Conservation (phyloP, 345 rosid species). For the Arabidopsis suecica region DNA sequence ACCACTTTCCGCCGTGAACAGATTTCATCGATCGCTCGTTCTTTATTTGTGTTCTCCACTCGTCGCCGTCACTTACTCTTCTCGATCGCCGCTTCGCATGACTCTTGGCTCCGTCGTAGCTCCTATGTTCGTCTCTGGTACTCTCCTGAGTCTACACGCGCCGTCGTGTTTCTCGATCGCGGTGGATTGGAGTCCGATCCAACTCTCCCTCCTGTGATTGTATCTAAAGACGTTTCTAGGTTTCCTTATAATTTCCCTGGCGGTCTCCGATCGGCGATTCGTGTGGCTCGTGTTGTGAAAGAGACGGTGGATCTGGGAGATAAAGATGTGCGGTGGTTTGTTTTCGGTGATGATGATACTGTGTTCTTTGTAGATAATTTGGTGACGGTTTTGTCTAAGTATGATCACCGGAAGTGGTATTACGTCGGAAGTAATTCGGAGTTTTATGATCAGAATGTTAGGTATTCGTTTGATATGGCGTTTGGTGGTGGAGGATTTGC, state of each 20-base stretch:
- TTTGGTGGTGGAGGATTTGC: slow-evolving; percentile 96
- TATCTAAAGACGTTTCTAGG: slow-evolving; percentile 67
- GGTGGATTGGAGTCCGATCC: slow-evolving; percentile 45
- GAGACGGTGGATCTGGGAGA: slow-evolving; percentile 71
- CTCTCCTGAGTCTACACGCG: slow-evolving; percentile 65
- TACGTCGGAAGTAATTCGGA: slow-evolving; percentile 88
- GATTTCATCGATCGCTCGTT: slow-evolving; percentile 40
- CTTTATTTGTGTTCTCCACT: slow-evolving; percentile 35
- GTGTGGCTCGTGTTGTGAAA: slow-evolving; percentile 85
- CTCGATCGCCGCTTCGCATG: slow-evolving; percentile 74
- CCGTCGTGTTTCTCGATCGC: slow-evolving; percentile 72
- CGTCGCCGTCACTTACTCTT: slow-evolving; percentile 72
- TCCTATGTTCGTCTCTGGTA: slow-evolving; percentile 84
- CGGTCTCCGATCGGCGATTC: slow-evolving; percentile 79
- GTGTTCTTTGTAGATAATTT: slow-evolving; percentile 83
- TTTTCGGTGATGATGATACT: slow-evolving; percentile 96
- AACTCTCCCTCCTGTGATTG: slow-evolving; percentile 56
- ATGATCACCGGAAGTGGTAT: slow-evolving; percentile 74
- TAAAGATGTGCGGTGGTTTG: slow-evolving; percentile 77
- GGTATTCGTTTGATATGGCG: slow-evolving; percentile 88
- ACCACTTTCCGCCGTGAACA: slow-evolving; percentile 42
- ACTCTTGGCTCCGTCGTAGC: slow-evolving; percentile 62
- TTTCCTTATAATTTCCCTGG: slow-evolving; percentile 77
- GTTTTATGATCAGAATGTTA: slow-evolving; percentile 75
- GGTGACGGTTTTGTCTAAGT: slow-evolving; percentile 71